A percentile compares a stretch with the other conserved stretches of the same genome.
These are phyloP conservation scores for Wickerhamomyces sydowiorum DNA, from an alignment of 805 yeast species.

Conservation along the genomic window DNA sequence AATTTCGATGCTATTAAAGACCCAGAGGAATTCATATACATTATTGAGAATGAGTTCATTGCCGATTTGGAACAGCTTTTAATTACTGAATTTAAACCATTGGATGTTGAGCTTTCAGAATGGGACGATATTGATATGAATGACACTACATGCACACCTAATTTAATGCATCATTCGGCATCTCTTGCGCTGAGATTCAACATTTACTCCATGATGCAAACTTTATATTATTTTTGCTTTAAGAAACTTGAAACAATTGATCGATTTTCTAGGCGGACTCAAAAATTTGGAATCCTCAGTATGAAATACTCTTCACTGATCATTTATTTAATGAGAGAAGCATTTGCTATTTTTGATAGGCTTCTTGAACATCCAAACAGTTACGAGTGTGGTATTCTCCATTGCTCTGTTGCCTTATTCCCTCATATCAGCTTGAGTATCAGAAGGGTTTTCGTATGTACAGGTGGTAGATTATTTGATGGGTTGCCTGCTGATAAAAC, in stretches of 20 bases:
- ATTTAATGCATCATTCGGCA: not conserved
- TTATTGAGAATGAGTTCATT: not conserved
- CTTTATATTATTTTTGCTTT: not conserved
- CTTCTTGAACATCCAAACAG: not conserved
- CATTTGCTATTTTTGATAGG: not conserved
- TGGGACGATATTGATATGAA: not conserved
- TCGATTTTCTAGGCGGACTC: not conserved
- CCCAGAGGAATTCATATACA: not conserved
- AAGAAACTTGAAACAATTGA: not conserved
- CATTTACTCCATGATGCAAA: not conserved
- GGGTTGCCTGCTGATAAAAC: not conserved
- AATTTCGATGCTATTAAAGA: not conserved
- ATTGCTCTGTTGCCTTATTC: not conserved
- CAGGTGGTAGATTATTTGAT: not conserved
- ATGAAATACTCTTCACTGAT: not conserved
- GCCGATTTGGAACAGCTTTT: not conserved
- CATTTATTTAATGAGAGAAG: not conserved
- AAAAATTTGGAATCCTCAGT: not conserved
- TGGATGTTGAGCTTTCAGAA: not conserved
- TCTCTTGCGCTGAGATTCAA: not conserved
- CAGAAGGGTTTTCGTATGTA: not conserved
- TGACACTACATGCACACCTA: not conserved
- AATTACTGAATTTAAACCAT: not conserved
- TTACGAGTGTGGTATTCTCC: not conserved
- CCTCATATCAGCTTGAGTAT: not conserved